Evolutionary conservation across 2,329 filamentous ascomycete genomes (phyloP).

Genomic region (Coniochaeta sp.): DNA sequence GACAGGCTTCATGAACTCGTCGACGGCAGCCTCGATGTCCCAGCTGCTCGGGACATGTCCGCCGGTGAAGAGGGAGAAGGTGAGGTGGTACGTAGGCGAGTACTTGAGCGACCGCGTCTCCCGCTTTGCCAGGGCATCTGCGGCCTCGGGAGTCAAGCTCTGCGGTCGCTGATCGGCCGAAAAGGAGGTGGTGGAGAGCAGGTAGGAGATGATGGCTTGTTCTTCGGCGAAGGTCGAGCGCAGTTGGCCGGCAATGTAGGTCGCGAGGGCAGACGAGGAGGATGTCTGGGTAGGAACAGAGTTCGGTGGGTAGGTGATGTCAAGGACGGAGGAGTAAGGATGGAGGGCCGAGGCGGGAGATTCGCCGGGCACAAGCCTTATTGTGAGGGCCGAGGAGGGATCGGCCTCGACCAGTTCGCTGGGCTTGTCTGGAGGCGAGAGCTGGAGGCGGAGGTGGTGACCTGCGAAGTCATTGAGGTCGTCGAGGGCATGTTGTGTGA

Average conservation of each 20-base stretch:
- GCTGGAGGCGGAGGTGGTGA: slow-evolving; percentile 70
- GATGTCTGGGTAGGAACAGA: slow-evolving; percentile 60
- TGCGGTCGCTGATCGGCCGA: slow-evolving; percentile 38
- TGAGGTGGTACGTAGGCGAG: slow-evolving; percentile 88
- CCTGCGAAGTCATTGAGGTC: slow-evolving; percentile 79
- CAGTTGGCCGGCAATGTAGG: slow-evolving; percentile 72
- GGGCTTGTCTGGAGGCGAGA: slow-evolving; percentile 34
- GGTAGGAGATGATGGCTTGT: slow-evolving; percentile 73
- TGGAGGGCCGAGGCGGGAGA: slow-evolving; percentile 57
- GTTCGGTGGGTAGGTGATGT: slow-evolving; percentile 69
- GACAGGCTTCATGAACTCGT: slow-evolving; percentile 74
- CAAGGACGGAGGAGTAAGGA: slow-evolving; percentile 62
- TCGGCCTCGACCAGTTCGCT: slow-evolving; percentile 17
- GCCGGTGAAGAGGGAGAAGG: slow-evolving; percentile 89
- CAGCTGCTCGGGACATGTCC: slow-evolving; percentile 73
- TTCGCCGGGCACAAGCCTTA: slow-evolving; percentile 62
- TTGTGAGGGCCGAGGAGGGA: slow-evolving; percentile 54
- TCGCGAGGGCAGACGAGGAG: slow-evolving; percentile 65
- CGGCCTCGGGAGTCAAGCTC: slow-evolving; percentile 40
- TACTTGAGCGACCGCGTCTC: slow-evolving; percentile 85
- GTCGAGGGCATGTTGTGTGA: slow-evolving; percentile 82
- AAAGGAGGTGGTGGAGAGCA: slow-evolving; percentile 55
- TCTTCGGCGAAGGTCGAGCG: slow-evolving; percentile 79
- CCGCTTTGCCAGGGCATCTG: slow-evolving; percentile 57
- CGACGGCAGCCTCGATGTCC: slow-evolving; percentile 80